Base-by-base conservation (phyloP, 139 green algal species). In the Micractinium conductrix region DNA sequence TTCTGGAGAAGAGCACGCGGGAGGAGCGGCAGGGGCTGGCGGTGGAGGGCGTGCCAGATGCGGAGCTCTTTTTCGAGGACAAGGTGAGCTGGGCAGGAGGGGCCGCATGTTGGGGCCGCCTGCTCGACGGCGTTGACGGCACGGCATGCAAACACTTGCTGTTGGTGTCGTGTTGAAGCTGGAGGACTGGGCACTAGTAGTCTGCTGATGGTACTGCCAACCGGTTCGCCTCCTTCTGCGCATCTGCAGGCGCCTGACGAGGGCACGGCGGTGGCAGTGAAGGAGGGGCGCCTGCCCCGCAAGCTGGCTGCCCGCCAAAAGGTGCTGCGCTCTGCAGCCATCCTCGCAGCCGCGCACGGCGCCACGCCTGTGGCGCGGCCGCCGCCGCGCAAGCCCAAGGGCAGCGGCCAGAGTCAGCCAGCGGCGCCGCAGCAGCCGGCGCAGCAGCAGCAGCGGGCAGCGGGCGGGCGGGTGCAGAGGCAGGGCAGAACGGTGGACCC, bases 21-120 rank as follows among this genome's bases (percentile, higher is more conserved):
- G 80, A 95, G 73, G 79, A 93, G 75, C 86, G 88, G 28, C 85
- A 90, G 35, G 89, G 91, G 0, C 84, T 90, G 37, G 87, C 68
- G 28, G 80, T 95, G 4, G 81, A 92, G 33, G 78, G 76, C 16
- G 75, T 97, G 3, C 85, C 92, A 4, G 93, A 96, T 80, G 86
- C 89, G 14, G 86, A 96, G 50, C 85, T 96, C 1, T 97, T 96
- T 69, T 95, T 93, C 22, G 80, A 93, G 0, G 94, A 97, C 89
- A 96, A 90, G 93, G 93, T 94, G 37, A 19, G 68, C 1, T 38
- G 33, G 53, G 2, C n/a, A n/a, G n/a, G n/a, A n/a, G n/a, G n/a
- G n/a, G n/a, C n/a, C n/a, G n/a, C n/a, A n/a, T n/a, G n/a, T n/a
- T n/a, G n/a, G n/a, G n/a, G n/a, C n/a, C n/a, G n/a, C n/a, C n/a